Base-by-base conservation (phyloP, 768 basidiomycete genomes). In the Rubroboletus satanas region DNA sequence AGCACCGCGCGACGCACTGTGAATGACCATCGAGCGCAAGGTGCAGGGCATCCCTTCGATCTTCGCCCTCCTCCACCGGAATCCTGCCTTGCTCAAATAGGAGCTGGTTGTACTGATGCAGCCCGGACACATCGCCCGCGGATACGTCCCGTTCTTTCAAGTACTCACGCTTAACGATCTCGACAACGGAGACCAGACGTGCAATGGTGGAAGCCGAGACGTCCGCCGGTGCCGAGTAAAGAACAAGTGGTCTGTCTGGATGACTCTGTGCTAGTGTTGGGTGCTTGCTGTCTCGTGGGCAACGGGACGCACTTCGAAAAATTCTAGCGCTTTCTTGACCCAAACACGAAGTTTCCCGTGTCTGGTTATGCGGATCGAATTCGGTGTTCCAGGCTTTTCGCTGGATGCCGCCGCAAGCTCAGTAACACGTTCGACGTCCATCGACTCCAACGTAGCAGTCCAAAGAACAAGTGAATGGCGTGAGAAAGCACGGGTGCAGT, bases 161-260 rank as follows among this genome's bases (percentile, higher is more conserved):
- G 64, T 83, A 92, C 65, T 92, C 88, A 28, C 92, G 81, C 64
- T 93, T 93, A 62, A 92, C 81, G 52, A 93, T 89, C 69, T 95
- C 92, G 1, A 83, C 84, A 4, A 91, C 87, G 0, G 85, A 83
- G 36, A 94, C 75, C 8, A 95, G 77, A 0, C 86, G 81, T 0
- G 89, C 83, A 35, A 74, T 70, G 0, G 80, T 76, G 3, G 74
- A 70, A 15, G 68, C 64, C 4, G 70, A 71, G 44, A 70, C 64
- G 32, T 63, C 45, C 5, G 69, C 63, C 4, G 85, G 85, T 4
- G 83, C 70, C 0, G 86, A 87, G 62, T 88, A 85, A 15, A 88
- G 69, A 4, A 80, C 74, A 23, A 88, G 62, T 0, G 82, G 77
- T 51, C 67, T 72, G 23, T 74, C 67, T 50, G 78, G 77, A 50